Conservation (phyloP, 2,329 filamentous ascomycete genomes). For the Cladosporium sp. region DNA sequence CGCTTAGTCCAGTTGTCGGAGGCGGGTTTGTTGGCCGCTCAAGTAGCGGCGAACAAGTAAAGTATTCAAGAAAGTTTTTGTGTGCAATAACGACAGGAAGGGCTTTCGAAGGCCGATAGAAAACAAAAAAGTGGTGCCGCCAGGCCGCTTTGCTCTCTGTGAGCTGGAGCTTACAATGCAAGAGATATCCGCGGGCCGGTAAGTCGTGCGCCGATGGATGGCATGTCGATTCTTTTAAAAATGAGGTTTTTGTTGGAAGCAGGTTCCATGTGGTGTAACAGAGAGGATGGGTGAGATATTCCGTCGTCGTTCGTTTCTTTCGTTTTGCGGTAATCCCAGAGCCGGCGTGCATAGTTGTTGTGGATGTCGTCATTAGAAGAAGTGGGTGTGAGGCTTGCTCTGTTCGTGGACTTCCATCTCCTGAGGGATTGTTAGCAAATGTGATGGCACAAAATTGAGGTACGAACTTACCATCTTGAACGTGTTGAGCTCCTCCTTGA, state of each 20-base stretch:
- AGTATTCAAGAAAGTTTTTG: slow-evolving; percentile 13
- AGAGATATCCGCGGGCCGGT: neutral
- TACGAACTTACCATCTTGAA: slow-evolving; percentile 85
- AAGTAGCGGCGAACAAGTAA: neutral
- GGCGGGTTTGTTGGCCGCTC: neutral
- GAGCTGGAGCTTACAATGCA: neutral
- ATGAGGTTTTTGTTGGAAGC: neutral
- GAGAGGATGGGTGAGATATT: neutral
- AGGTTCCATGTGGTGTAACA: neutral
- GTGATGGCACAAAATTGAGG: too few species aligned
- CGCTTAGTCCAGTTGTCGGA: slow-evolving; percentile 11
- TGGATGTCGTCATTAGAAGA: slow-evolving; percentile 68
- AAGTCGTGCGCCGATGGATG: neutral
- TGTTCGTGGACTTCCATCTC: slow-evolving; percentile 99
- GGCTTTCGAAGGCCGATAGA: slow-evolving; percentile 4
- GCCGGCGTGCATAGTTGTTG: slow-evolving; percentile 5
- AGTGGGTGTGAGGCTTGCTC: slow-evolving; percentile 99
- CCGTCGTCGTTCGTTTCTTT: slow-evolving; percentile 8
- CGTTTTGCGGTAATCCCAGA: slow-evolving; percentile 2
- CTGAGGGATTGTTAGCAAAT: slow-evolving; percentile 52
- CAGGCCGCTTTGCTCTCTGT: neutral
- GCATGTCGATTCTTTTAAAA: neutral
- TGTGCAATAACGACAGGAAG: slow-evolving; percentile 7
- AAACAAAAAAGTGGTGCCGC: neutral
- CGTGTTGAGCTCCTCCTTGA: slow-evolving; percentile 97